Percentiles rank a stretch among this genome's conserved stretches.
phyloP scores from a whole-genome alignment of 2,329 filamentous ascomycete genomes.

The Clonostachys rosea region DNA sequence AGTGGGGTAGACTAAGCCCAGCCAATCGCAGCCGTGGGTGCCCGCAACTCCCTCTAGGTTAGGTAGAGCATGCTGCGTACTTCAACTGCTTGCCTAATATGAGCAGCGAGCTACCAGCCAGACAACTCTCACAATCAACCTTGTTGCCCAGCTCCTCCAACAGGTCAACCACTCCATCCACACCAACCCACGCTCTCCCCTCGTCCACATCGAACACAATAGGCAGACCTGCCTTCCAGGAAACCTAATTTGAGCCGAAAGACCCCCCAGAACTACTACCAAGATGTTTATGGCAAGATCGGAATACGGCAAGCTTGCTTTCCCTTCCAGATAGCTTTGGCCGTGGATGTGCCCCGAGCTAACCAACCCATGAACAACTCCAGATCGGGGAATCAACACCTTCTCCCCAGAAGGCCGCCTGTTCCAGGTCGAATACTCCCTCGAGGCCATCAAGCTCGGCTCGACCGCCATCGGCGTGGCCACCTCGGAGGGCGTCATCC shows the following conservation, averaged over 20 bases:
- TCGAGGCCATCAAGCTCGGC: constrained; percentile 99
- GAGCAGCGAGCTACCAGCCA: too few species aligned
- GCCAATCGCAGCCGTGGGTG: too few species aligned
- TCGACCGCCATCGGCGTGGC: constrained; percentile 97
- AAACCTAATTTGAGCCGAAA: too few species aligned
- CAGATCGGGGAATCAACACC: constrained; percentile 99
- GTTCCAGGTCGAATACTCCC: constrained; percentile 99
- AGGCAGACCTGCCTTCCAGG: too few species aligned
- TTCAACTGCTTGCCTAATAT: constrained; percentile 28
- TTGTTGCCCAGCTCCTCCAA: too few species aligned
- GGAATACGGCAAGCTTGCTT: constrained; percentile 81
- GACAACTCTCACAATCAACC: too few species aligned
- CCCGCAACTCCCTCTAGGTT: too few species aligned
- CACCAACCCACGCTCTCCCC: not conserved
- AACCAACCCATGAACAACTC: not conserved
- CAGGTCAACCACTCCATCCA: not conserved
- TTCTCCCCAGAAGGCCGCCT: constrained; percentile 99
- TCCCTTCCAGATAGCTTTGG: constrained; percentile 5
- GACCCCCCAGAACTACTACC: constrained; percentile 25
- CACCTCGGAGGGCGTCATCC: constrained; percentile 89
- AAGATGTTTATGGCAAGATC: constrained; percentile 99
- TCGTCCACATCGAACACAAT: too few species aligned
- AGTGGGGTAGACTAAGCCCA: too few species aligned
- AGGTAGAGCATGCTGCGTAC: constrained; percentile 21
- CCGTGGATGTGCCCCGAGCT: constrained; percentile 1